Evolutionary conservation across 495 filamentous ascomycete species (phyloP).

Genomic region (Hapsidospora chrysogenum): DNA sequence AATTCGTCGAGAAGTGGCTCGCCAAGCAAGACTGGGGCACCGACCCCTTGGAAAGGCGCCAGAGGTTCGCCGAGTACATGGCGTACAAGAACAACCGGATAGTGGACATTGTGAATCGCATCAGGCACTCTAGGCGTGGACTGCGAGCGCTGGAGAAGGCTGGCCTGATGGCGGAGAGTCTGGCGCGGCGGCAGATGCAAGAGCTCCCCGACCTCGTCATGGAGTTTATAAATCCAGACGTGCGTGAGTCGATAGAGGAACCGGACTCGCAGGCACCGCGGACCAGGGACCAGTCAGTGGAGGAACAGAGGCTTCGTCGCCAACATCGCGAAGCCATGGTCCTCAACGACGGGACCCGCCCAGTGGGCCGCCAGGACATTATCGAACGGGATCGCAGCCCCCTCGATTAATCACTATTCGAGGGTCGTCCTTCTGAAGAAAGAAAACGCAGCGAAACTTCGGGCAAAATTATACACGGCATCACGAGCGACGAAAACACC

Average conservation of each 20-base stretch:
- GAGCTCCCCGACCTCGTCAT: constrained; percentile 9
- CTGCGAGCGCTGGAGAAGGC: constrained; percentile 22
- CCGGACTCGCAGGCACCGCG: constrained; percentile 11
- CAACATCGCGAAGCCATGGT: constrained; percentile 48
- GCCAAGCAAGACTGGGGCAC: constrained; percentile 37
- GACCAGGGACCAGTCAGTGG: constrained; percentile 25
- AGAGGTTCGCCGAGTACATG: constrained; percentile 27
- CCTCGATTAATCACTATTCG: background rate
- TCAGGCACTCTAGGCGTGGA: constrained; percentile 19
- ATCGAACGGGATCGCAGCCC: constrained; percentile 21
- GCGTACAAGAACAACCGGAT: constrained; percentile 25
- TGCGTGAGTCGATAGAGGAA: constrained; percentile 7
- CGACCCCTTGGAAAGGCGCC: constrained; percentile 20
- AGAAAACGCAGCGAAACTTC: too few relatives aligned
- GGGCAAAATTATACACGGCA: too few relatives aligned
- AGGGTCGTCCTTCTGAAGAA: too few relatives aligned
- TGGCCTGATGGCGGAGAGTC: constrained; percentile 18
- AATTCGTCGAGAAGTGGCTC: constrained; percentile 39
- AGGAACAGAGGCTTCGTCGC: constrained; percentile 35
- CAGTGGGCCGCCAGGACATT: constrained; percentile 39
- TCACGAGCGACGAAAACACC: too few relatives aligned
- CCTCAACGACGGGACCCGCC: constrained; percentile 40
- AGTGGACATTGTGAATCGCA: constrained; percentile 20
- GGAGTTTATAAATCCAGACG: background rate
- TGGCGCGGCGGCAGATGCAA: constrained; percentile 17